Conservation (phyloP, 495 filamentous ascomycete genomes). For the Tuber microsphaerosporum region DNA sequence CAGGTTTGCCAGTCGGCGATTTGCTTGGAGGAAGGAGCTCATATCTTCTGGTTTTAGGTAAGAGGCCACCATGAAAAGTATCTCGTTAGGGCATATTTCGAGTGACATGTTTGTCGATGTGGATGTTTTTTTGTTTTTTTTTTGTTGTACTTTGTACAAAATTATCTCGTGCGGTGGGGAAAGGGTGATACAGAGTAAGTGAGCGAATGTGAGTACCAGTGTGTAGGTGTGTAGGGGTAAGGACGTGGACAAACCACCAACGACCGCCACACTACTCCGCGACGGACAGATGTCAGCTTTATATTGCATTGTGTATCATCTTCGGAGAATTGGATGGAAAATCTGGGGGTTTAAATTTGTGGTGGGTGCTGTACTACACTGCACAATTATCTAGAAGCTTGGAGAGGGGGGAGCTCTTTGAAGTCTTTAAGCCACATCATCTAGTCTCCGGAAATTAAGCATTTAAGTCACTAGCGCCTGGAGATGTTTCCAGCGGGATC, state of each 20-base stretch:
- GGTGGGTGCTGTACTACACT: background rate
- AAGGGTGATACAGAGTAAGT: background rate
- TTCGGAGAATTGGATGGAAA: background rate
- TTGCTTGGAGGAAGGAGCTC: background rate
- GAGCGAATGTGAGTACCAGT: background rate
- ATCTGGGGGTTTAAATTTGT: background rate
- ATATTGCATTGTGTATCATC: background rate
- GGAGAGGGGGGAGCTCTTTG: background rate
- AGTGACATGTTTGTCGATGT: background rate
- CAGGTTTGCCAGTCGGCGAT: background rate
- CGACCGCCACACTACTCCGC: background rate
- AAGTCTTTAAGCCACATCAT: background rate
- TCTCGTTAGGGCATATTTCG: background rate
- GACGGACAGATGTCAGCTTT: background rate
- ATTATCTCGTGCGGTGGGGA: background rate
- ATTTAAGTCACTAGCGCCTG: background rate
- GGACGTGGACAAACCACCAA: background rate
- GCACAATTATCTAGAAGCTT: background rate
- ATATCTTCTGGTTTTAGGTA: background rate
- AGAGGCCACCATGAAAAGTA: background rate
- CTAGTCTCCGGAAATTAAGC: background rate
- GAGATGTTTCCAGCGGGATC: background rate
- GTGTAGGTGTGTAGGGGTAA: background rate
- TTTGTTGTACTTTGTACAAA: background rate
- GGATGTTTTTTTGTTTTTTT: background rate